Percentiles rank a stretch among this genome's conserved stretches.
Conservation (phyloP, 2,329 filamentous ascomycete genomes). For the Dothistroma pini region DNA sequence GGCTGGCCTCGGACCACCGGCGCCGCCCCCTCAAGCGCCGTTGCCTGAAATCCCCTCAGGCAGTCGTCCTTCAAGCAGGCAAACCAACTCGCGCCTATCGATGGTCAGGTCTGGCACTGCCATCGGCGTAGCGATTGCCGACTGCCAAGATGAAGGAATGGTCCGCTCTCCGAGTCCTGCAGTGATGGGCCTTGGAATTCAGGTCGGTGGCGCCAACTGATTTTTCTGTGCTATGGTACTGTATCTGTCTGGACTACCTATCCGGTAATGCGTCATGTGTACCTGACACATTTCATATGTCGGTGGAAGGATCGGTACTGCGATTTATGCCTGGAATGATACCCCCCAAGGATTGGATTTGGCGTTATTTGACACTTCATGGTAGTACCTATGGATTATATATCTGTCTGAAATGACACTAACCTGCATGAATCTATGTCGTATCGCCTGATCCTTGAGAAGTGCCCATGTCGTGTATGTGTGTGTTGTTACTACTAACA, state of each 20-base stretch:
- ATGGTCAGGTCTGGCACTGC: constrained; percentile 12
- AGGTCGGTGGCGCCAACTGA: constrained; percentile 6
- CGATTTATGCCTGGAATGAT: constrained; percentile 1
- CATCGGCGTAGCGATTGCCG: constrained; percentile 19
- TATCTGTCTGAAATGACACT: background rate
- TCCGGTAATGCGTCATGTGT: background rate
- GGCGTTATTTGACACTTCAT: background rate
- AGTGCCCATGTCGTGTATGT: no score
- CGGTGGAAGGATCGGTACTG: background rate
- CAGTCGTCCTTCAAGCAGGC: constrained; percentile 11
- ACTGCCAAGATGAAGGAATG: background rate
- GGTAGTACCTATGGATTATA: background rate
- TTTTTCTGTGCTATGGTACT: background rate
- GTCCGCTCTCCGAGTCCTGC: background rate
- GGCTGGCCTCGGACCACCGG: constrained; percentile 43
- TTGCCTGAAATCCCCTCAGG: constrained; percentile 33
- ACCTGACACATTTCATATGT: background rate
- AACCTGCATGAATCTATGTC: background rate
- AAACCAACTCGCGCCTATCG: background rate
- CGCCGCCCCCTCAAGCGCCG: constrained; percentile 45
- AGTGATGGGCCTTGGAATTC: constrained; percentile 8
- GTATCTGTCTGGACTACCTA: background rate
- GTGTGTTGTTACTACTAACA: no score
- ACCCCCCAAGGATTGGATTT: background rate
- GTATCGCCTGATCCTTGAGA: no score